These are phyloP conservation scores for Pterocarpus macrocarpus DNA, from an alignment of 306 rosid species.

Conservation along the genomic window DNA sequence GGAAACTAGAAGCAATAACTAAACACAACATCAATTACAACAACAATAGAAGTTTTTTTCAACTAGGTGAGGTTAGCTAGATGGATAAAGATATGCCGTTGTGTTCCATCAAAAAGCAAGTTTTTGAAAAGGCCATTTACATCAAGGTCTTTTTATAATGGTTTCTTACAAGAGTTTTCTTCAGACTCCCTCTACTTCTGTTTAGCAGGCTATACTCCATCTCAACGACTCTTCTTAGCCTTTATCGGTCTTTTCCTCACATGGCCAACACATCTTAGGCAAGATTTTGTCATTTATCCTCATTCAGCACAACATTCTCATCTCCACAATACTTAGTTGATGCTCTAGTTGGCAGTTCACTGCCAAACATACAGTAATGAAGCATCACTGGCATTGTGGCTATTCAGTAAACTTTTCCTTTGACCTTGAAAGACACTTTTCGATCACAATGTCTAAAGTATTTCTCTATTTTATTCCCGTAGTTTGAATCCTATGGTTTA, in stretches of 20 bases:
- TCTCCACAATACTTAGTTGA: constrained; percentile 5
- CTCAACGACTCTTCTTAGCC: background rate
- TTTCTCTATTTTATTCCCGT: too few relatives aligned
- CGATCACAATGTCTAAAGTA: too few relatives aligned
- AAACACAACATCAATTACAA: background rate
- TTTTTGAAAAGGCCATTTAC: background rate
- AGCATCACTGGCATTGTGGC: background rate
- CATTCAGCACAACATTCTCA: background rate
- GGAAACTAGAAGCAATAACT: constrained; percentile 11
- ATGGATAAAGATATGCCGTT: background rate
- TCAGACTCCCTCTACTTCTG: background rate
- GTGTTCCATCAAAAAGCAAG: too few relatives aligned
- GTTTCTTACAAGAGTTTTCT: background rate
- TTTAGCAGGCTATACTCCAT: constrained; percentile 21
- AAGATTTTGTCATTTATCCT: background rate
- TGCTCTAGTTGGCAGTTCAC: constrained; percentile 11
- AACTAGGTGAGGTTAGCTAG: background rate
- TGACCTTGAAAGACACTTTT: too few relatives aligned
- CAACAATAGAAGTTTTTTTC: background rate
- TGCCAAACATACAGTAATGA: background rate
- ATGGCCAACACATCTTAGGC: constrained; percentile 7
- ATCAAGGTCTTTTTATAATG: background rate
- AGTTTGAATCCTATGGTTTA: background rate
- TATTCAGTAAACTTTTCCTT: too few relatives aligned
- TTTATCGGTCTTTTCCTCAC: background rate